These are phyloP conservation scores for Puccinia triticina DNA, from an alignment of 1,284 basidiomycete species.

Conservation along the genomic window DNA sequence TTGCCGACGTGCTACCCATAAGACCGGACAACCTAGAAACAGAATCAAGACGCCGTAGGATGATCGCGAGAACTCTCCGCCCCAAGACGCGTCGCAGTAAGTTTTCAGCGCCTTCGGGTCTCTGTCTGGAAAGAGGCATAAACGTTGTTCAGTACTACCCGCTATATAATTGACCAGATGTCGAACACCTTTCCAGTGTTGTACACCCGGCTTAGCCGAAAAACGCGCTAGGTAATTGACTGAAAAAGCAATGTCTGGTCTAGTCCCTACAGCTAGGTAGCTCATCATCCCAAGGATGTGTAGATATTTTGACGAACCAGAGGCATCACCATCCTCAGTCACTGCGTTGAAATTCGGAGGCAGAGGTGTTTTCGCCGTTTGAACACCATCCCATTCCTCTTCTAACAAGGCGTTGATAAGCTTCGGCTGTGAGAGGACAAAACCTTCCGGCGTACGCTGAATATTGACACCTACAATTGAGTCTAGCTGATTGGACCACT, in stretches of 20 bases:
- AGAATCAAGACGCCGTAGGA: too few species aligned
- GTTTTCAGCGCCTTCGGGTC: neutral
- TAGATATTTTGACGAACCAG: neutral
- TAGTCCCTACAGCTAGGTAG: neutral
- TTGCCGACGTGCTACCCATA: neutral
- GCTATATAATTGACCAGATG: neutral
- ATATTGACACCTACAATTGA: neutral
- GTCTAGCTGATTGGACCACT: neutral
- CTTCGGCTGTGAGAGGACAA: neutral
- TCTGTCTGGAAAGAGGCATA: neutral
- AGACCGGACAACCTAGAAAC: too few species aligned
- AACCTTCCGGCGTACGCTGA: neutral
- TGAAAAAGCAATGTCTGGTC: too few species aligned
- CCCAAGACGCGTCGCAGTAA: too few species aligned
- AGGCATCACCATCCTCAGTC: neutral
- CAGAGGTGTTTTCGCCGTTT: neutral
- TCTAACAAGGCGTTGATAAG: neutral
- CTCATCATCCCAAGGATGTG: neutral
- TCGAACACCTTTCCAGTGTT: neutral
- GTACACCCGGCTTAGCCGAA: neutral
- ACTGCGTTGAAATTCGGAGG: too few species aligned
- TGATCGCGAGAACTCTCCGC: too few species aligned
- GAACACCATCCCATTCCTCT: neutral
- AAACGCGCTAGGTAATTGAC: neutral
- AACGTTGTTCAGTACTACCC: neutral